Evolutionary conservation across 805 yeast genomes (phyloP), one percentile per base, ranked within the genome.

Genomic region (Blastobotrys attinorum): DNA sequence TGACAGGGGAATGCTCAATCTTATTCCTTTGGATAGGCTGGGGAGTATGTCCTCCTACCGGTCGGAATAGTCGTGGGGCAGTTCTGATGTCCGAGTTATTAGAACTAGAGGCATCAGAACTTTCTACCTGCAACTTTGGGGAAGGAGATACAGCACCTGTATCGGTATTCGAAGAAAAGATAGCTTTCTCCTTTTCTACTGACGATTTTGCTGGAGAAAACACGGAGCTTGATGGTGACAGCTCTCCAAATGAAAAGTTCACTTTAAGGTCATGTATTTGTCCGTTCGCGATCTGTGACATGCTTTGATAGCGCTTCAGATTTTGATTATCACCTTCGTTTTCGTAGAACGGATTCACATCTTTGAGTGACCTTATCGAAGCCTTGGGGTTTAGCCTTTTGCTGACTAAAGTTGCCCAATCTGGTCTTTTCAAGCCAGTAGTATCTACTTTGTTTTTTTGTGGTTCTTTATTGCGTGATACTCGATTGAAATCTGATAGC

Each of bases 181-280:
- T n/a, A n/a, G n/a, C n/a, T n/a, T n/a, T n/a, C n/a, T n/a, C n/a
- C n/a, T n/a, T n/a, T n/a, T n/a, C n/a, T n/a, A n/a, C n/a, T n/a
- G n/a, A n/a, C n/a, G n/a, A n/a, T n/a, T n/a, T n/a, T n/a, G n/a
- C n/a, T n/a, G n/a, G n/a, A n/a, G n/a, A n/a, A n/a, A n/a, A n/a
- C n/a, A n/a, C n/a, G n/a, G n/a, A n/a, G n/a, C n/a, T n/a, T n/a
- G n/a, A n/a, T n/a, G n/a, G n/a, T n/a, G n/a, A n/a, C n/a, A n/a
- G n/a, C n/a, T n/a, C n/a, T n/a, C 46, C 49, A 25, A 46, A 43
- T 2, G 44, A 41, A 34, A 47, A 47, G 29, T 39, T 42, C 16
- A 47, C 25, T 16, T 29, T 27, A 5, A 39, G 35, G 11, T 44
- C 41, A 7, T 41, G 16, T 13, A 43, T 11, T n/a, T 37, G 29